These are phyloP conservation scores for Fistulifera solaris DNA, from an alignment of 108 stramenopile species.

Conservation along the genomic window DNA sequence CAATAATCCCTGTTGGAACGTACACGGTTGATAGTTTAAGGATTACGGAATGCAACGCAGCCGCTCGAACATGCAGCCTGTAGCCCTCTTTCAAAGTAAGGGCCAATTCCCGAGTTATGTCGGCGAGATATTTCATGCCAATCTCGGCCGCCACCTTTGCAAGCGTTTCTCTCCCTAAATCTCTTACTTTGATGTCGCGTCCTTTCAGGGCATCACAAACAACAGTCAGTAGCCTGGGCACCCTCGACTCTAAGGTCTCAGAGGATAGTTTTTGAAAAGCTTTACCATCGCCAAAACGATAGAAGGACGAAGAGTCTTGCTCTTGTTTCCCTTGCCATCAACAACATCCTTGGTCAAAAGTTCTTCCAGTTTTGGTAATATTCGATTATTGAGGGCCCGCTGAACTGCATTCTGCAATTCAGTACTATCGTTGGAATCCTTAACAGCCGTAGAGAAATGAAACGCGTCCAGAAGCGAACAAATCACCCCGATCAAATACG, in stretches of 20 bases:
- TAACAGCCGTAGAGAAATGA: constrained; percentile 59
- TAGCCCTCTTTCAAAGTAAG: constrained; percentile 84
- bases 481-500: constrained; percentile 58
- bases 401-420: constrained; percentile 38
- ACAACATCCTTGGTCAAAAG: constrained; percentile 66
- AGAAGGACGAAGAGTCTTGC: constrained; percentile 65
- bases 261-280: constrained; percentile 83
- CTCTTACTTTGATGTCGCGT: constrained; percentile 76
- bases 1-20: constrained; percentile 4
- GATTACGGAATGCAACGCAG: constrained; percentile 72
- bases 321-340: constrained; percentile 54
- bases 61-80: constrained; percentile 80
- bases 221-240: constrained; percentile 70
- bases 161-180: constrained; percentile 76
- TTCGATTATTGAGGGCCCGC: constrained; percentile 54
- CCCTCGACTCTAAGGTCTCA: constrained; percentile 51
- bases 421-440: constrained; percentile 10
- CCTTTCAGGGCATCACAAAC: constrained; percentile 79
- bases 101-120: constrained; percentile 74
- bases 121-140: constrained; percentile 65
- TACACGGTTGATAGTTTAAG: constrained; percentile 47
- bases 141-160: constrained; percentile 70
- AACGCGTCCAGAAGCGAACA: constrained; percentile 80
- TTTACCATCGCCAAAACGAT: constrained; percentile 87
- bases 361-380: constrained; percentile 73